Evolutionary conservation across 139 green algal genomes (phyloP).

Genomic region (Trebouxia sp.): DNA sequence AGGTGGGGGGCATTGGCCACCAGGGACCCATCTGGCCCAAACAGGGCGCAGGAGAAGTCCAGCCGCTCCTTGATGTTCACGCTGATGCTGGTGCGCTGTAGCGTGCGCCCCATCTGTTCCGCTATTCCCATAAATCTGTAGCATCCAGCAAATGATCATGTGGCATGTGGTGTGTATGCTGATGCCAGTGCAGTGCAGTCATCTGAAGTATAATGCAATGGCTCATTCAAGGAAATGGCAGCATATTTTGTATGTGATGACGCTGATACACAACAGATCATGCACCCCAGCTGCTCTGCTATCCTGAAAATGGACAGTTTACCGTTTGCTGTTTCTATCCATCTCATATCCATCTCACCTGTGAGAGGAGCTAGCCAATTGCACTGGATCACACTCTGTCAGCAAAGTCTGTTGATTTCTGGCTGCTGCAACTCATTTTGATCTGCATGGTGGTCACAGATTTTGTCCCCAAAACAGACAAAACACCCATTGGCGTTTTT

Average conservation of each 20-base stretch:
- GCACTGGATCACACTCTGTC: conserved; percentile 82
- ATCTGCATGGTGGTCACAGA: conserved; percentile 80
- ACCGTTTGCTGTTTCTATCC: too few relatives aligned
- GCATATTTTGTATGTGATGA: too few relatives aligned
- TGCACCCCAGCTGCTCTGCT: too few relatives aligned
- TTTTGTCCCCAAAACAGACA: too few relatives aligned
- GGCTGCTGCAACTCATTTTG: conserved; percentile 63
- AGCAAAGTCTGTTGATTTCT: not conserved
- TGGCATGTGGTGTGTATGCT: not conserved
- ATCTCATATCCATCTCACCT: too few relatives aligned
- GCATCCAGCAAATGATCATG: not conserved
- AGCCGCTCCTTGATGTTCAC: conserved; percentile 99
- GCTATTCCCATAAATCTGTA: conserved; percentile 97
- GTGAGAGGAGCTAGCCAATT: conserved; percentile 95
- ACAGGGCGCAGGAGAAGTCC: conserved; percentile 96
- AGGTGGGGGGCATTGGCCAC: conserved; percentile 99
- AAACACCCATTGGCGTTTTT: too few relatives aligned
- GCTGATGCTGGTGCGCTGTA: conserved; percentile 90
- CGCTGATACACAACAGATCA: not conserved
- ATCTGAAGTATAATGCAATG: too few relatives aligned
- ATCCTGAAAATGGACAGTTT: not conserved
- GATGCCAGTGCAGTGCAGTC: not conserved
- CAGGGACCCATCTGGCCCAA: conserved; percentile 82
- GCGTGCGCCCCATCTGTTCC: conserved; percentile 97
- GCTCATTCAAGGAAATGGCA: too few relatives aligned